These are phyloP conservation scores for Hymenoscyphus fraxineus DNA, from an alignment of 2,329 filamentous ascomycete species.

Conservation along the genomic window DNA sequence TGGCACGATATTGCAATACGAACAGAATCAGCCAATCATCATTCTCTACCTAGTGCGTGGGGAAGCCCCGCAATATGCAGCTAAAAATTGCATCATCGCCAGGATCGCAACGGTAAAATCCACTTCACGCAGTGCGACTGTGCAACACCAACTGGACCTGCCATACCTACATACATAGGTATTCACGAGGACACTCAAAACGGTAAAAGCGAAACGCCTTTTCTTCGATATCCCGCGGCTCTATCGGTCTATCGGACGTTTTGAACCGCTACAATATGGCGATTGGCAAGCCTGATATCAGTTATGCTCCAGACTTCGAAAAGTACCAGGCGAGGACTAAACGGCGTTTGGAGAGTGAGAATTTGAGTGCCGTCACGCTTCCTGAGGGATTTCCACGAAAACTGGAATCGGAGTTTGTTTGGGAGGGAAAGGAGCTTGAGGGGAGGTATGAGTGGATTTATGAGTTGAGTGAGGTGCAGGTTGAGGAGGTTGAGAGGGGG, in stretches of 20 bases:
- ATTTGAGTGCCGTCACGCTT: conserved; percentile 37
- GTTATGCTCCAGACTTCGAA: conserved; percentile 50
- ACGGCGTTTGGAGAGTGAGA: conserved; percentile 41
- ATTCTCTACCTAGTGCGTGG: not conserved
- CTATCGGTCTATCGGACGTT: too few species aligned
- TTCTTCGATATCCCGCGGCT: not conserved
- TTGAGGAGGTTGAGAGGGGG: conserved; percentile 47
- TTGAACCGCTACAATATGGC: not conserved
- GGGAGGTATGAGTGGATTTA: conserved; percentile 52
- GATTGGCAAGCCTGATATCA: conserved; percentile 50
- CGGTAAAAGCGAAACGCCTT: not conserved
- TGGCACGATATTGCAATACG: not conserved
- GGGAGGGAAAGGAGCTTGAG: conserved; percentile 50
- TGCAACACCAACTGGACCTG: not conserved
- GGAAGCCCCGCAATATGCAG: not conserved
- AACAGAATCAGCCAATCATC: not conserved
- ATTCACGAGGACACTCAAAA: not conserved
- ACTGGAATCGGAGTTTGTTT: conserved; percentile 50
- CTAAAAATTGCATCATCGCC: not conserved
- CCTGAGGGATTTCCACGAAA: conserved; percentile 49
- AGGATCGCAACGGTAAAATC: not conserved
- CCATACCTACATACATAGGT: too few species aligned
- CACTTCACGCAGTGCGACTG: conserved; percentile 1
- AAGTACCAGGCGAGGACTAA: conserved; percentile 51
- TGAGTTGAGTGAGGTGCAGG: conserved; percentile 42